Base-by-base conservation (phyloP, 2,329 filamentous ascomycete species). In the Fusarium sulawesiense region DNA sequence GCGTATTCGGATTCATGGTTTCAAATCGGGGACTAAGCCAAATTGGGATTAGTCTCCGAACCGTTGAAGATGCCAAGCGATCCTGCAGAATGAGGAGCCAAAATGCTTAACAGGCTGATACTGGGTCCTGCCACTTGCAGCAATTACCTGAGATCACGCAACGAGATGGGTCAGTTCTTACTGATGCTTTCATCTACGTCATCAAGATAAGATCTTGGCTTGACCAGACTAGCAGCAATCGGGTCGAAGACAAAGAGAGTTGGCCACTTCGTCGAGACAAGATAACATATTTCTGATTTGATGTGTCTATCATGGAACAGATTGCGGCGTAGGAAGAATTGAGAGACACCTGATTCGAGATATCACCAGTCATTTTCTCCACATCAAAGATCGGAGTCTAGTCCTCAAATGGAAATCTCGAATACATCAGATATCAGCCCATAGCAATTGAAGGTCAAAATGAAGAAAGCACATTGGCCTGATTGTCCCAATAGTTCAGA, bases 21-120 rank as follows among this genome's bases (percentile, higher is more conserved):
- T 45, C 53, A 2, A 21, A 37, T 72, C 79, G 79, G 79, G 78
- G 78, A 76, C 76, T 80, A 80, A 72, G 47, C 45, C 64, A 53
- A 48, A 65, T 48, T 2, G 11, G 50, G 58, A 65, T 54, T 74
- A 74, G 72, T 67, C 72, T 74, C 72, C 72, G 72, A 41, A 12
- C 8, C 4, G 6, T 13, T 34, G 10, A 14, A 7, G 46, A 45
- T 23, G 40, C 34, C 40, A 72, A 46, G 46, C 32, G n/a, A 54
- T 16, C n/a, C 18, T 47, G 27, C 18, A 47, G 23, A 25, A 8
- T 4, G 21, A 44, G 49, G 63, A 54, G 46, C 58, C 56, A 60
- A 16, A 34, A 40, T 12, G 42, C 21, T n/a, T 7, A 29, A 11
- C 30, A 46, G 32, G 40, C 23, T 54, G 54, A 61, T 41, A 8